Conservation (phyloP, 805 yeast genomes). For the Barnettozyma botsteinii region DNA sequence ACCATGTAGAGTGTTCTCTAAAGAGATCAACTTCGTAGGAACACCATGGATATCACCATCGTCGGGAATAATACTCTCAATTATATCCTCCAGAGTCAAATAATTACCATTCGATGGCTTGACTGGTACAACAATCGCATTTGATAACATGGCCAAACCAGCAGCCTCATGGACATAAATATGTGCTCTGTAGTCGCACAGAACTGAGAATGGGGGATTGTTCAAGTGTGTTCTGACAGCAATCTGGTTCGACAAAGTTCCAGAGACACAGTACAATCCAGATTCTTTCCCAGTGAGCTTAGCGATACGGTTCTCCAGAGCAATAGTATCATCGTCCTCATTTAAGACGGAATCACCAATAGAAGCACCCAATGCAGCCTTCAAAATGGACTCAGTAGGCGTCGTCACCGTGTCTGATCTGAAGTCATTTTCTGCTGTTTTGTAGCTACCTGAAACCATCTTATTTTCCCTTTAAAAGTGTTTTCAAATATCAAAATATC, state of each 20-base stretch:
- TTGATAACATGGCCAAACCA: conserved; percentile 83
- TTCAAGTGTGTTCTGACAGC: conserved; percentile 68
- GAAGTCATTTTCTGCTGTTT: conserved; percentile 40
- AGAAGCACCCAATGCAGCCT: conserved; percentile 50
- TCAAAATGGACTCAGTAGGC: conserved; percentile 70
- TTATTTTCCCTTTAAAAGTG: not conserved
- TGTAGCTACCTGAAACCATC: conserved; percentile 2
- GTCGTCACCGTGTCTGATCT: conserved; percentile 87
- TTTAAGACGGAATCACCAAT: conserved; percentile 87
- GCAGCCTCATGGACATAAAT: conserved; percentile 84
- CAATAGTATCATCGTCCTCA: conserved; percentile 69
- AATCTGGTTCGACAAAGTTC: conserved; percentile 87
- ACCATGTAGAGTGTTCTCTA: conserved; percentile 89
- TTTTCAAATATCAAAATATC: not conserved
- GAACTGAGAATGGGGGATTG: conserved; percentile 81
- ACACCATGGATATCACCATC: conserved; percentile 85
- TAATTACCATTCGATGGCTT: conserved; percentile 70
- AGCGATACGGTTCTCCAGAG: conserved; percentile 59
- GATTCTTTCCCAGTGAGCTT: conserved; percentile 71
- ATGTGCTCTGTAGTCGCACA: conserved; percentile 85
- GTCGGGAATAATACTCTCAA: conserved; percentile 53
- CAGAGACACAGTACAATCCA: conserved; percentile 79
- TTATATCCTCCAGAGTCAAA: conserved; percentile 75
- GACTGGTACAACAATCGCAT: conserved; percentile 87
- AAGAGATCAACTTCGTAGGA: conserved; percentile 76